These are phyloP conservation scores for Thelonectria blattea DNA, from an alignment of 2,329 filamentous ascomycete species.

Conservation along the genomic window DNA sequence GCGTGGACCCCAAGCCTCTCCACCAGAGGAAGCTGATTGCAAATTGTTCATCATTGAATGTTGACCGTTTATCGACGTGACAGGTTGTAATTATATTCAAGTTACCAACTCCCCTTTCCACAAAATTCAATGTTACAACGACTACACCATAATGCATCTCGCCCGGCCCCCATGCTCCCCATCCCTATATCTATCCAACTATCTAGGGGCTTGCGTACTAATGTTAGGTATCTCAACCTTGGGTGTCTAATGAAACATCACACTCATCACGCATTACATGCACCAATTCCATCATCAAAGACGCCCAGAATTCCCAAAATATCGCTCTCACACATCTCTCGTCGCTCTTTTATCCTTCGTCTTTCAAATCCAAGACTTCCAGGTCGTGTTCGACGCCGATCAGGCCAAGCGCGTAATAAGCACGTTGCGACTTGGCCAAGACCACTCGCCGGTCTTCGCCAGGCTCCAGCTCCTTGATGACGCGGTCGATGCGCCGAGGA, in stretches of 20 bases:
- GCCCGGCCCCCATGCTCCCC: too few relatives aligned
- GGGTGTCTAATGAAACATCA: too few relatives aligned
- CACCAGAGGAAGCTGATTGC: constrained; percentile 9
- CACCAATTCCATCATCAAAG: too few relatives aligned
- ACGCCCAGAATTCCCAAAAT: too few relatives aligned
- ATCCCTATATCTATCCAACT: too few relatives aligned
- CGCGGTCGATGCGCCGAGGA: constrained; percentile 57
- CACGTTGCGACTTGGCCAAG: constrained; percentile 65
- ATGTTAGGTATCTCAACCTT: too few relatives aligned
- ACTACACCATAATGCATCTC: too few relatives aligned
- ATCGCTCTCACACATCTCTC: too few relatives aligned
- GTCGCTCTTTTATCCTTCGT: too few relatives aligned
- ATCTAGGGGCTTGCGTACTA: too few relatives aligned
- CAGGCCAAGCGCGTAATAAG: constrained; percentile 80
- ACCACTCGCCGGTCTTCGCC: constrained; percentile 58
- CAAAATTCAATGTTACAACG: too few relatives aligned
- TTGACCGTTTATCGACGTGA: constrained; percentile 28
- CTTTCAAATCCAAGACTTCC: constrained; percentile 63
- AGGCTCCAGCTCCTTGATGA: constrained; percentile 54
- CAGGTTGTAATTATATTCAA: constrained; percentile 21
- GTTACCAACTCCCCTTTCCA: neutral
- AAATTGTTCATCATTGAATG: constrained; percentile 42
- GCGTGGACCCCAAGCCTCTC: constrained; percentile 16
- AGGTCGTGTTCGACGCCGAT: constrained; percentile 81
- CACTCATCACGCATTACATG: too few relatives aligned